Percentiles rank a stretch among this genome's conserved stretches.
Conservation (phyloP, 345 rosid genomes). For the Citrus maxima region DNA sequence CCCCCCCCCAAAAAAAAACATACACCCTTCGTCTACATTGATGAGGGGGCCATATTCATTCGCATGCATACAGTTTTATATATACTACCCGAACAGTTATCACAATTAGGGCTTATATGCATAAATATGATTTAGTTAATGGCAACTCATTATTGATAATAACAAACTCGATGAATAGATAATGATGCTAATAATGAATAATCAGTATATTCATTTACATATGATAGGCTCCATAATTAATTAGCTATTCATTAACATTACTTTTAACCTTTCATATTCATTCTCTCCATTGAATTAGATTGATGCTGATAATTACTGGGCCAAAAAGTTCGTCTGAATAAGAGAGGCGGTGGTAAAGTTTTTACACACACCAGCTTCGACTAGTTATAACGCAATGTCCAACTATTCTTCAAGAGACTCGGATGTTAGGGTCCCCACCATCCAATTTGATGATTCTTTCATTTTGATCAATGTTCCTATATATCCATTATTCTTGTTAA, state of each 20-base stretch:
- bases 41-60: no score
- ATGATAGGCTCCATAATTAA: no score
- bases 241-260: no score
- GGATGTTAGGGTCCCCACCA: background rate
- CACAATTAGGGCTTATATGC: background rate
- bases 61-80: no score
- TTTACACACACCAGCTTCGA: background rate
- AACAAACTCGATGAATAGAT: background rate
- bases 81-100: no score
- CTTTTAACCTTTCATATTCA: no score
- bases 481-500: slow-evolving; percentile 12
- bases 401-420: background rate
- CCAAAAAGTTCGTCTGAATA: background rate
- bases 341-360: background rate
- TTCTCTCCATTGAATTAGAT: no score
- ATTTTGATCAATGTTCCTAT: background rate
- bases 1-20: no score
- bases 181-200: background rate
- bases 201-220: background rate
- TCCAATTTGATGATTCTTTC: background rate
- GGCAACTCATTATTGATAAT: background rate
- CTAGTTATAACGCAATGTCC: background rate
- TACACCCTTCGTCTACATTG: no score
- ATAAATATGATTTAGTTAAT: background rate
- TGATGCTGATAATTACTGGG: background rate